phyloP scores from a whole-genome alignment of 345 rosid genomes.

The Cardamine occulta region DNA sequence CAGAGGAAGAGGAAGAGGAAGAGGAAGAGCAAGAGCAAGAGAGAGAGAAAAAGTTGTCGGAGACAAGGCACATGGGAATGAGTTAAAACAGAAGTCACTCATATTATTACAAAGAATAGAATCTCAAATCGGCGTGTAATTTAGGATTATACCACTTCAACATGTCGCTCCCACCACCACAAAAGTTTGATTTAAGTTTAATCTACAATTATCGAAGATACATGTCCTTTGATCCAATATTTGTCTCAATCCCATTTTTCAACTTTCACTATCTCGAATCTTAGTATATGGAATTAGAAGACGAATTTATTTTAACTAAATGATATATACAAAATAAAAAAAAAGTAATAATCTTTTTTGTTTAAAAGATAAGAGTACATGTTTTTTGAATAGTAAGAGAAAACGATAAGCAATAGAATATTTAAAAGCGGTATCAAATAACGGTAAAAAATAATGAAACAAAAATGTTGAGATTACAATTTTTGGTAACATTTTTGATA shows the following conservation, averaged over 20 bases:
- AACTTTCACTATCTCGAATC: constrained; percentile 23
- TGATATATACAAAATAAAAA: neutral
- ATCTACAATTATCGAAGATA: constrained; percentile 22
- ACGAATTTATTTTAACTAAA: neutral
- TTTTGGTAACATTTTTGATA: neutral
- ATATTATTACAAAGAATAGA: constrained; percentile 20
- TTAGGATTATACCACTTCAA: constrained; percentile 36
- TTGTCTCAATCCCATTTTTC: constrained; percentile 30
- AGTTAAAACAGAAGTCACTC: constrained; percentile 26
- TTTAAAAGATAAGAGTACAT: neutral
- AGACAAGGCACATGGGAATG: constrained; percentile 43
- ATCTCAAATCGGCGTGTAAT: constrained; percentile 36
- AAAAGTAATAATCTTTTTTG: neutral
- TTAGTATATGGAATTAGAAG: neutral
- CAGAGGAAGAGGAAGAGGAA: constrained; percentile 32
- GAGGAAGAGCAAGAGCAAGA: constrained; percentile 26
- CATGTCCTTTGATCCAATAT: constrained; percentile 31
- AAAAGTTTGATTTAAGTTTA: neutral
- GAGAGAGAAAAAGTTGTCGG: constrained; percentile 35
- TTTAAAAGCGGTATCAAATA: neutral
- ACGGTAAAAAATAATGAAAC: neutral
- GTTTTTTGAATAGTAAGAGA: too few relatives aligned
- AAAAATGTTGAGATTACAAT: neutral
- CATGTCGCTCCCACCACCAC: constrained; percentile 41
- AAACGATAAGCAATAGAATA: neutral